These are phyloP conservation scores for Pseudogymnoascus sp. DNA, from an alignment of 2,329 filamentous ascomycete genomes.

Conservation along the genomic window DNA sequence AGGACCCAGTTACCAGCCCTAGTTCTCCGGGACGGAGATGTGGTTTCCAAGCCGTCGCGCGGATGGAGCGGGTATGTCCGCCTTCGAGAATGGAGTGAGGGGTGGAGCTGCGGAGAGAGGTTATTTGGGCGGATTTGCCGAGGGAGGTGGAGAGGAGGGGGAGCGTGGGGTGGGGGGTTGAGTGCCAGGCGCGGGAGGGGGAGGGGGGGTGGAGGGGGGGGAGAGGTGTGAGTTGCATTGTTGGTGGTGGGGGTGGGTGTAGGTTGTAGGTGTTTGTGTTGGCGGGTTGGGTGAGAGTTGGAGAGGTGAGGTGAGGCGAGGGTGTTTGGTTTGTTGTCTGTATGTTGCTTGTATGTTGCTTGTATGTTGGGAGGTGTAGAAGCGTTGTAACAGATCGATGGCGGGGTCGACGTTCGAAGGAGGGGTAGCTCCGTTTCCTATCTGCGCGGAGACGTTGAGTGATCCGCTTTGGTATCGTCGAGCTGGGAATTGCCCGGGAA, in stretches of 20 bases:
- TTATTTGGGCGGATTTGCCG: conserved; percentile 79
- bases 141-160: conserved; percentile 85
- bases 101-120: conserved; percentile 74
- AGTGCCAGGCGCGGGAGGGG: conserved; percentile 73
- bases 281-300: background rate
- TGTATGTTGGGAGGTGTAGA: too few relatives aligned
- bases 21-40: conserved; percentile 52
- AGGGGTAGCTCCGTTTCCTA: background rate
- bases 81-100: conserved; percentile 73
- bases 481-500: background rate
- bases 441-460: background rate
- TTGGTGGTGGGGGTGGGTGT: background rate
- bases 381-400: background rate
- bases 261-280: background rate
- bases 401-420: background rate
- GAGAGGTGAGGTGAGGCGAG: background rate
- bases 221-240: background rate
- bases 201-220: conserved; percentile 38
- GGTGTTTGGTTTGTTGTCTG: background rate
- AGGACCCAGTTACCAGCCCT: conserved; percentile 84
- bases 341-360: too few relatives aligned
- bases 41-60: conserved; percentile 82
- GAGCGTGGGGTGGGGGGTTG: conserved; percentile 74
- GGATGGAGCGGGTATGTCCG: conserved; percentile 86
- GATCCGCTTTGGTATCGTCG: background rate